phyloP scores from a whole-genome alignment of 371 early-diverging fungal species.

The Mortierella sp. region DNA sequence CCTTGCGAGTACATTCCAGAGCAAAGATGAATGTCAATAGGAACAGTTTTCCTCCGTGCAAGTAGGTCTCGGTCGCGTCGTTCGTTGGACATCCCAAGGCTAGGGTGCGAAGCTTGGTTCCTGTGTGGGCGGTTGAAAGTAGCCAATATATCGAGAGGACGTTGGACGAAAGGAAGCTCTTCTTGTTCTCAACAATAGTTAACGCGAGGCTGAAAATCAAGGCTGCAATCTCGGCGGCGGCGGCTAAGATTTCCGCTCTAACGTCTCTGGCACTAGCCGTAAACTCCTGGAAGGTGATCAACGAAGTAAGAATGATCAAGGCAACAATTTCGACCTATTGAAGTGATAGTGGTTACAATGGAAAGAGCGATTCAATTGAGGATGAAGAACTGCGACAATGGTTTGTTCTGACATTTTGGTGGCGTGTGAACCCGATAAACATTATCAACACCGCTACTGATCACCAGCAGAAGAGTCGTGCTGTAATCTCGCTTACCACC shows the following conservation, averaged over 20 bases:
- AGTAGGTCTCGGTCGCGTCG: conserved; percentile 63
- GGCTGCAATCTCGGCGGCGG: conserved; percentile 23
- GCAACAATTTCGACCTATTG: conserved; percentile 26
- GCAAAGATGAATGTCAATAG: conserved; percentile 23
- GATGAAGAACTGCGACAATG: not conserved
- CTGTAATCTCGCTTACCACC: conserved; percentile 55
- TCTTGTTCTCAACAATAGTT: conserved; percentile 73
- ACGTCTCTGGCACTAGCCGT: conserved; percentile 12
- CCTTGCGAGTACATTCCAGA: conserved; percentile 42
- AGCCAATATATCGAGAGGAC: conserved; percentile 85
- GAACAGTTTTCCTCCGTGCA: conserved; percentile 12
- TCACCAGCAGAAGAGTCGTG: not conserved
- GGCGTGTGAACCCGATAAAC: too few relatives aligned
- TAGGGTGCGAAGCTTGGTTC: conserved; percentile 70
- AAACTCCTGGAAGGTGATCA: conserved; percentile 10
- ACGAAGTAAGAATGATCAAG: conserved; percentile 13
- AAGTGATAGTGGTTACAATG: not conserved
- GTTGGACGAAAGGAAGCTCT: conserved; percentile 76
- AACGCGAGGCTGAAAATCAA: conserved; percentile 54
- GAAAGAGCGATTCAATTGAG: not conserved
- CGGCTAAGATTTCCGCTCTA: conserved; percentile 30
- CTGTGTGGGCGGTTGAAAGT: conserved; percentile 59
- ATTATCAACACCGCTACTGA: too few relatives aligned
- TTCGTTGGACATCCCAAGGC: conserved; percentile 62
- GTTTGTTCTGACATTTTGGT: too few relatives aligned